These are phyloP conservation scores for Plenodomus tracheiphilus DNA, from an alignment of 2,329 filamentous ascomycete species.

Conservation along the genomic window DNA sequence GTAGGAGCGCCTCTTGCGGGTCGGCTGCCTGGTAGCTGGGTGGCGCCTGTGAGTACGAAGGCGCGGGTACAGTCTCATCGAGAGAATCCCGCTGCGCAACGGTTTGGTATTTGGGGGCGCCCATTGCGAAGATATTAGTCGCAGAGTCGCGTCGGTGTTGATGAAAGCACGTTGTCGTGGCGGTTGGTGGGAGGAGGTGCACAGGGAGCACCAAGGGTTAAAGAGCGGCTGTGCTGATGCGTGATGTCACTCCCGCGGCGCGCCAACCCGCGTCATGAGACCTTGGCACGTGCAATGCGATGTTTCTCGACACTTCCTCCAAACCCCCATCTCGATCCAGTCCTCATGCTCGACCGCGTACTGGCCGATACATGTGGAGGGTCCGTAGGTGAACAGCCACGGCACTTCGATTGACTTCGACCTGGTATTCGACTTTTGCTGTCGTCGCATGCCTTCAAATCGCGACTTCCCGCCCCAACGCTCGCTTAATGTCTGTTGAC, in stretches of 20 bases:
- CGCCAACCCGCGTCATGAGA: background rate
- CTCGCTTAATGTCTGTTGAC: no score
- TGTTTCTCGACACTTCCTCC: background rate
- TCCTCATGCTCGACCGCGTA: background rate
- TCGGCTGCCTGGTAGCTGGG: conserved; percentile 75
- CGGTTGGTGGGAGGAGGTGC: background rate
- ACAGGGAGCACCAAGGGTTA: background rate
- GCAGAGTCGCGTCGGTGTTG: background rate
- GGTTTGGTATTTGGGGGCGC: conserved; percentile 78
- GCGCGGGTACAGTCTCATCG: conserved; percentile 56
- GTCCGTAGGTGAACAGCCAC: no score
- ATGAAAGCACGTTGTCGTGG: background rate
- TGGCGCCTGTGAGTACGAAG: conserved; percentile 71
- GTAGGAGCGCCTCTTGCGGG: conserved; percentile 62
- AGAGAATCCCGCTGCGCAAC: conserved; percentile 87
- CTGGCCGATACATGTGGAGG: no score
- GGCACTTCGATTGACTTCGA: no score
- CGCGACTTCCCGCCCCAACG: no score
- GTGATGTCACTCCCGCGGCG: background rate
- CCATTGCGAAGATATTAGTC: conserved; percentile 55
- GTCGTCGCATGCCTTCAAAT: no score
- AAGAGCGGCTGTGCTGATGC: background rate
- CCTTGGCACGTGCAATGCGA: background rate
- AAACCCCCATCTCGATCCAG: background rate
- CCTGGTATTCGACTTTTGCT: no score